Percentiles rank a stretch among this genome's conserved stretches.
Evolutionary conservation across 1,284 basidiomycete species (phyloP).

Genomic region (Irpex sp.): DNA sequence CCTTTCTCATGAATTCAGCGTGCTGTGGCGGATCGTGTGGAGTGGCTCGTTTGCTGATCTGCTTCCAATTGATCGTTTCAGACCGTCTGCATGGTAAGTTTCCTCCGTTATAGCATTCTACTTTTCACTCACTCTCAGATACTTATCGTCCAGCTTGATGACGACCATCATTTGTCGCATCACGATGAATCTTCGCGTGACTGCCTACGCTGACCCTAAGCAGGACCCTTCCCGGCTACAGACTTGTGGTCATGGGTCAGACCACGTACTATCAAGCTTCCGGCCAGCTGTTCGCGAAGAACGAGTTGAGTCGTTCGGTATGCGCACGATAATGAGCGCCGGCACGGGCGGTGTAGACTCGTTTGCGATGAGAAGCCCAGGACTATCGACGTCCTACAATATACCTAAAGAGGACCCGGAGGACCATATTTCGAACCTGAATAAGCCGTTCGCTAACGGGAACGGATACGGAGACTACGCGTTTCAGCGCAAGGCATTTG

Average conservation of each 20-base stretch:
- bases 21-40: background rate
- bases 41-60: background rate
- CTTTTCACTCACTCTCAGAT: background rate
- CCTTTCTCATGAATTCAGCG: background rate
- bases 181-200: background rate
- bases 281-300: background rate
- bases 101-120: background rate
- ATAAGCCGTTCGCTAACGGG: background rate
- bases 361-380: background rate
- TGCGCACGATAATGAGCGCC: background rate
- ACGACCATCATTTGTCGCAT: background rate
- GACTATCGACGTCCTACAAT: background rate
- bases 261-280: background rate
- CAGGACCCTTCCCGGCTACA: background rate
- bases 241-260: background rate
- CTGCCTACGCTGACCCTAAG: background rate
- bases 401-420: background rate
- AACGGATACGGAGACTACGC: background rate
- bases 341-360: background rate
- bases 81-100: slow-evolving; percentile 2
- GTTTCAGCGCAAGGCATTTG: background rate
- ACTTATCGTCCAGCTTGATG: background rate
- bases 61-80: background rate
- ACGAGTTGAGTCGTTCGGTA: background rate
- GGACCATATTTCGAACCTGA: background rate